Evolutionary conservation across 2,329 filamentous ascomycete genomes (phyloP), one percentile per base, ranked within the genome.

Genomic region (Aspergillus novofumigatus): DNA sequence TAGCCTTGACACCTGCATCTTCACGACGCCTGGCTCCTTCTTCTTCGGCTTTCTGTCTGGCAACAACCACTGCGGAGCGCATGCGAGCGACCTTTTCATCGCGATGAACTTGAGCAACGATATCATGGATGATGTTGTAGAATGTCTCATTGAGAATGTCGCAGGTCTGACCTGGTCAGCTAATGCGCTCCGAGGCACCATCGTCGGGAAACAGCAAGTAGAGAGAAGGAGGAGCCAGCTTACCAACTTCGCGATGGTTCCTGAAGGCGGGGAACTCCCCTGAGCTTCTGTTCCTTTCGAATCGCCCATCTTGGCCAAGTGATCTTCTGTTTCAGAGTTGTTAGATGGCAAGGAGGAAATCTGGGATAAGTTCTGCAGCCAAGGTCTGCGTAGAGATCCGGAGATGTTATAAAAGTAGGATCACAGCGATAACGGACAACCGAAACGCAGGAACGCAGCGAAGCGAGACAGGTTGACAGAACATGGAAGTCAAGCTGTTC

Each of bases 51-150:
- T 73, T 73, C 57, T 78, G 76, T 59, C 75, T 69, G 41, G 76
- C 73, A 45, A 75, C 59, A 25, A 78, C 67, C 28, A 78, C 70
- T 58, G 81, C 72, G 65, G 81, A 72, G 72, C 80, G 79, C 80
- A 83, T 83, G 56, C 84, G 80, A 45, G 84, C 78, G 59, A 82
- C 73, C 72, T 86, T 86, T 69, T 86, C 84, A 56, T 82, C 77
- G 60, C 82, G 82, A 67, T 87, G 84, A 32, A 80, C 80, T 61
- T 82, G 78, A 29, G 84, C 75, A 54, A 84, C 80, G 25, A 84
- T 79, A 63, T 83, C 81, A 69, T 85, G 81, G 62, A 86, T 80
- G 63, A 86, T 83, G 65, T 82, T 85, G 65, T 83, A 78, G 47
- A 87, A 75, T 23, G 79, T 79, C 59, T 84, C 81, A 58, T 86